Evolutionary conservation across 2,329 filamentous ascomycete species (phyloP).

Genomic region (Stagonosporopsis cucurbitacearum): DNA sequence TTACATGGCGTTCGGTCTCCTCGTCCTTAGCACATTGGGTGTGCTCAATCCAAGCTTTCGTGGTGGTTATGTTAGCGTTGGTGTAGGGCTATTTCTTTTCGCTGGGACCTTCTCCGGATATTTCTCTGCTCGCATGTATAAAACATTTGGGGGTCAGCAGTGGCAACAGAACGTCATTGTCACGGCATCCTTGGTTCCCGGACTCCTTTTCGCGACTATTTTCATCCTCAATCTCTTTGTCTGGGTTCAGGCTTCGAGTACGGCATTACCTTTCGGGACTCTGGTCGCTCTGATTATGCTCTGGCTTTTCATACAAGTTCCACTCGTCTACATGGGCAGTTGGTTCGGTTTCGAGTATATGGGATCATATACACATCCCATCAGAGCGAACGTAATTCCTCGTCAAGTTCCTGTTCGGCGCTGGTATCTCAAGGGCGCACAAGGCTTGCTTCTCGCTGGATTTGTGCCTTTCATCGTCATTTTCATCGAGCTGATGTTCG

Average conservation of each 20-base stretch:
- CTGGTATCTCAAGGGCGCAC: constrained; percentile 73
- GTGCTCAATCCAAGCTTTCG: constrained; percentile 85
- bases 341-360: constrained; percentile 76
- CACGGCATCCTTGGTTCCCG: constrained; percentile 80
- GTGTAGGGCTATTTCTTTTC: constrained; percentile 81
- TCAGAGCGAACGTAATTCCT: constrained; percentile 73
- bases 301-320: constrained; percentile 86
- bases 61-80: constrained; percentile 87
- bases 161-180: constrained; percentile 76
- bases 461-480: constrained; percentile 85
- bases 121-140: constrained; percentile 82
- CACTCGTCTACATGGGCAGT: constrained; percentile 80
- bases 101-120: constrained; percentile 86
- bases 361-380: constrained; percentile 78
- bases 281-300: constrained; percentile 74
- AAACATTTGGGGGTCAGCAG: constrained; percentile 77
- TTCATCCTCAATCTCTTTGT: constrained; percentile 88
- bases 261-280: constrained; percentile 82
- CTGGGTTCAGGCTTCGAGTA: constrained; percentile 88
- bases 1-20: constrained; percentile 77
- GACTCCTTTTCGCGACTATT: constrained; percentile 74
- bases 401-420: constrained; percentile 76
- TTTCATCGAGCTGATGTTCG: constrained; percentile 85
- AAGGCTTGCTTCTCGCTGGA: constrained; percentile 73
- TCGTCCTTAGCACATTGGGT: constrained; percentile 76